These are phyloP conservation scores for Cyberlindnera misumaiensis DNA, from an alignment of 805 yeast genomes.

Conservation along the genomic window DNA sequence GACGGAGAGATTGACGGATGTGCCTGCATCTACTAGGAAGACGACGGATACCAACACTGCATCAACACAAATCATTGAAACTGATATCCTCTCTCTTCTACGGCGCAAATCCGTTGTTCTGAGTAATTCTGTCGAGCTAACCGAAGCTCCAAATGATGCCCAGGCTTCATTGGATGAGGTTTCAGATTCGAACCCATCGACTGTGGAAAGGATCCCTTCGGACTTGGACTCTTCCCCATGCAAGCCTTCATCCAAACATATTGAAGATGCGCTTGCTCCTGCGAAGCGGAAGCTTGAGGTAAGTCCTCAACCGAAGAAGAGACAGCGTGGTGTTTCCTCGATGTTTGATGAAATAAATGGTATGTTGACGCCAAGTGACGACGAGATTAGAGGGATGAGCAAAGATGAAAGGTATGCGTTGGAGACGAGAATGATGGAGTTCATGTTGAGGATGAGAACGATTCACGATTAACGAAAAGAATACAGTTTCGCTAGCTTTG, in stretches of 20 bases:
- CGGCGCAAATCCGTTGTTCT: no score
- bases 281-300: not conserved
- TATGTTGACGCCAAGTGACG: not conserved
- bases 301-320: no score
- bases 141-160: no score
- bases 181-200: conserved; percentile 1
- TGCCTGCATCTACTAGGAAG: no score
- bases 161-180: not conserved
- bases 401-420: conserved; percentile 9
- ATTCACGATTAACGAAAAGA: not conserved
- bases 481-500: no score
- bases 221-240: no score
- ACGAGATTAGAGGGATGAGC: conserved; percentile 3
- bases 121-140: conserved; percentile 1
- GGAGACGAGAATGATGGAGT: conserved; percentile 6
- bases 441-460: conserved; percentile 11
- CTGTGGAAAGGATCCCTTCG: not conserved
- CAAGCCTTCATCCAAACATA: not conserved
- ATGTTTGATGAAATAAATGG: conserved; percentile 4
- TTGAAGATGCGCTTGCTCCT: not conserved
- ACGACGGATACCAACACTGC: conserved; percentile 1
- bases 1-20: no score
- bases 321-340: not conserved
- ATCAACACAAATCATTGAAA: conserved; percentile 2
- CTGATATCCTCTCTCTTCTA: no score